These are phyloP conservation scores for Jackrogersella minutella DNA, from an alignment of 495 filamentous ascomycete species.

Conservation along the genomic window DNA sequence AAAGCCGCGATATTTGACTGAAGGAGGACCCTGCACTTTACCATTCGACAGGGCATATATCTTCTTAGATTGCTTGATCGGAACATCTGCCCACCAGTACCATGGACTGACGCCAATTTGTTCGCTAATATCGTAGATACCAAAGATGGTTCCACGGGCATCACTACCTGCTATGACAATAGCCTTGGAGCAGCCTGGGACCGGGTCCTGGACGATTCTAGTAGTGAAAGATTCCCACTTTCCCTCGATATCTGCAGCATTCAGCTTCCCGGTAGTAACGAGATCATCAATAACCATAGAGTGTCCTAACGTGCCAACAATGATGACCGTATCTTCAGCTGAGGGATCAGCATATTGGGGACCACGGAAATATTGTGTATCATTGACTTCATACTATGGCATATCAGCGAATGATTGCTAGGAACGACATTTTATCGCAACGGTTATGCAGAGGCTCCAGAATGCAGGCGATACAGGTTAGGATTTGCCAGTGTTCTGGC, in stretches of 20 bases:
- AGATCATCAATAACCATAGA: conserved; percentile 67
- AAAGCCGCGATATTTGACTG: conserved; percentile 77
- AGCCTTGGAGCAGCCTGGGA: conserved; percentile 64
- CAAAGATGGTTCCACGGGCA: conserved; percentile 74
- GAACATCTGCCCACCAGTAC: conserved; percentile 79
- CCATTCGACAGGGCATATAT: conserved; percentile 63
- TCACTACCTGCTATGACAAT: conserved; percentile 76
- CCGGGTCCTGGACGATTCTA: conserved; percentile 64
- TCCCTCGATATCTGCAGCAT: conserved; percentile 62
- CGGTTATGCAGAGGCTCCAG: background rate
- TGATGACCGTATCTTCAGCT: conserved; percentile 62
- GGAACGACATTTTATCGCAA: background rate
- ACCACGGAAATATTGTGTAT: conserved; percentile 53
- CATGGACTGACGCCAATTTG: conserved; percentile 81
- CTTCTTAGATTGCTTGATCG: conserved; percentile 59
- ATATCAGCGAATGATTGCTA: conserved; percentile 1
- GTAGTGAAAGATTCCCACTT: conserved; percentile 77
- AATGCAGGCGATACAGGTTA: background rate
- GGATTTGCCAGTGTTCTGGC: background rate
- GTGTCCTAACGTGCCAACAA: conserved; percentile 73
- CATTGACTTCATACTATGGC: conserved; percentile 54
- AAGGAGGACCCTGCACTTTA: conserved; percentile 68
- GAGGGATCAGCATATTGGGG: conserved; percentile 56
- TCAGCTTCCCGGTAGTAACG: conserved; percentile 60
- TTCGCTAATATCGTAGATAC: conserved; percentile 76